Evolutionary conservation across 345 rosid species (phyloP), one percentile per base, ranked within the genome.

Genomic region (Streptanthus diversifolius): DNA sequence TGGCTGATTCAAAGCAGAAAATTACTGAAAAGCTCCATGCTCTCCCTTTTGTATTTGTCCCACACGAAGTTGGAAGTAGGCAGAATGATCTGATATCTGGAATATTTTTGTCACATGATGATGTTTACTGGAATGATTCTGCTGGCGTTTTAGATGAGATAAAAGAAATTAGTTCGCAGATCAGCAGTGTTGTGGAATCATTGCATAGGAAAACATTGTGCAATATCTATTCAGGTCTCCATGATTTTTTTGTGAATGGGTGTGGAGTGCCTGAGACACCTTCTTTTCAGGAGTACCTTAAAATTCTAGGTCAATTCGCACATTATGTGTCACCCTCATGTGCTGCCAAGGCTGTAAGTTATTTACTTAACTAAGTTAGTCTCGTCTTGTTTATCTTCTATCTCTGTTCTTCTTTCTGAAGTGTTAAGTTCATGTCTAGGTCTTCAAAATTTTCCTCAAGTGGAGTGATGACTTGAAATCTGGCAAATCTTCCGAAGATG

Each of bases 91-190:
- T 80, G 59, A 75, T 85, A 30, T 55, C 81, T 60, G 98, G 98
- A 68, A 59, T 81, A 56, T 88, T 93, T 79, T 78, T 80, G 70
- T 76, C 90, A 71, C 68, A 82, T 61, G 80, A 83, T 64, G 95
- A 93, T 61, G 90, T 89, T 22, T 83, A 76, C 84, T 93, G 97
- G 97, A 78, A 82, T 29, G 96, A 93, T 83, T 80, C 95, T 57
- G 88, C 90, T 70, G 96, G 90, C 63, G 68, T 78, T 65, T 55
- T 82, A 72, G 81, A 87, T 68, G 80, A 74, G 75, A 79, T 88
- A 75, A 84, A 80, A 79, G 80, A 75, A 66, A 74, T 65, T 49
- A 75, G 78, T 66, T 69, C 83, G 47, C 73, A 76, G 54, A 37
- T 66, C 51, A 63, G 80, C 64, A 71, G 71, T 43, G 52, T 79